phyloP scores from a whole-genome alignment of 2,329 filamentous ascomycete genomes.

The Aspergillus sojae region DNA sequence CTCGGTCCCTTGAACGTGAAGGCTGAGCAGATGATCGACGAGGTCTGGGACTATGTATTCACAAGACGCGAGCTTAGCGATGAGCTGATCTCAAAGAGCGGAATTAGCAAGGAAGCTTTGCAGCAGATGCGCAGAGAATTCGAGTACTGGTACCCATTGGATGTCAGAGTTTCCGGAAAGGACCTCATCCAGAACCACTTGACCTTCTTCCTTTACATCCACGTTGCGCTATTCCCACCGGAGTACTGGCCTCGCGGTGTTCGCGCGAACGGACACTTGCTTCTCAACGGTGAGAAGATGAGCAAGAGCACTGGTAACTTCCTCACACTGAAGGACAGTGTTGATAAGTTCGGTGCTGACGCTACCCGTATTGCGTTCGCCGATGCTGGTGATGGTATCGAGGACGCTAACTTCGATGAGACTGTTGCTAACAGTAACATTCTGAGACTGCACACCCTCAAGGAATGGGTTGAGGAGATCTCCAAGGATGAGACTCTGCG shows the following conservation, averaged over 20 bases:
- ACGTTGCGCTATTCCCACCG: slow-evolving; percentile 82
- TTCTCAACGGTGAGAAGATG: slow-evolving; percentile 98
- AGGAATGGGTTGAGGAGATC: slow-evolving; percentile 91
- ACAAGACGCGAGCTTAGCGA: slow-evolving; percentile 71
- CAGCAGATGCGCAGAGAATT: slow-evolving; percentile 86
- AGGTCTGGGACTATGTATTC: slow-evolving; percentile 97
- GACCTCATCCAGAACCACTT: slow-evolving; percentile 92
- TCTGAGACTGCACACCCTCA: slow-evolving; percentile 77
- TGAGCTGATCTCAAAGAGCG: slow-evolving; percentile 64
- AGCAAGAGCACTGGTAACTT: slow-evolving; percentile 97
- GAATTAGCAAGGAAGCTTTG: slow-evolving; percentile 73
- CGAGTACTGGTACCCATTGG: slow-evolving; percentile 95
- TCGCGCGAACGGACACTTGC: slow-evolving; percentile 87
- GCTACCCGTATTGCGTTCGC: slow-evolving; percentile 88
- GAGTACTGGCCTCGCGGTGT: slow-evolving; percentile 88
- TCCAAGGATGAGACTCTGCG: slow-evolving; percentile 74
- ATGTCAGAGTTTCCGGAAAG: slow-evolving; percentile 86
- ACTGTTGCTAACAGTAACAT: slow-evolving; percentile 90
- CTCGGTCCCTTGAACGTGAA: slow-evolving; percentile 70
- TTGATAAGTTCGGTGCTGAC: slow-evolving; percentile 92
- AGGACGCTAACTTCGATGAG: slow-evolving; percentile 97
- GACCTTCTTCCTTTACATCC: slow-evolving; percentile 94
- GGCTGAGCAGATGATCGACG: slow-evolving; percentile 87
- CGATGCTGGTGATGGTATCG: slow-evolving; percentile 90
- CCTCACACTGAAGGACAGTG: slow-evolving; percentile 82